Evolutionary conservation across 2,329 filamentous ascomycete genomes (phyloP), one percentile per base, ranked within the genome.

Genomic region (Fusarium guadeloupense): DNA sequence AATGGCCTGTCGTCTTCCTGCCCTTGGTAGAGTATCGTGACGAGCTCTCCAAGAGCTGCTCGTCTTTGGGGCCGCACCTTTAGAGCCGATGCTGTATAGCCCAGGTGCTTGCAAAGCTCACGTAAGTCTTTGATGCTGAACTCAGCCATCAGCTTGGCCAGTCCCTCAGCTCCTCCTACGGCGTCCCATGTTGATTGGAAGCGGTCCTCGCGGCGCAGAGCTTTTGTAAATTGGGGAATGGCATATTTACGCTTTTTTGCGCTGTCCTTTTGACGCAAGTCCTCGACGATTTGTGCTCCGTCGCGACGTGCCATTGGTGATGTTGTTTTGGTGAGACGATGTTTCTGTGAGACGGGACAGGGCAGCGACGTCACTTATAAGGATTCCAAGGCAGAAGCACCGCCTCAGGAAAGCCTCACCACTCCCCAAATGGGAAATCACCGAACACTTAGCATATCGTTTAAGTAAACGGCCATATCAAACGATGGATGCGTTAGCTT

Each of bases 71-170:
- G 14, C 10, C 58, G 64, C 13, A 42, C 61, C 6, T 64, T 60
- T 8, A 23, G 10, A 3, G 68, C 67, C 1, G 67, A 64, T 3
- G 67, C 45, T 3, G 68, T 71, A 4, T 46, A 28, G 8, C 68
- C 68, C 4, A 72, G 57, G 13, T 25, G 26, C 6, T 44, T 59
- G 25, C 67, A 72, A 4, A 69, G 16, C 6, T 20, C 3, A 5
- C 53, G 49, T 0, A 72, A 54, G 19, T 70, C 68, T 19, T 38
- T 37, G 14, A 71, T 54, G 47, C 69, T 71, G 38, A 71, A 67
- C n/a, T 66, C 55, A 19, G 57, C 50, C 68, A 71, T 70, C 20
- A 70, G 28, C 4, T 12, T 26, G 25, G 57, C 60, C 7, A 71
- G 46, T 2, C 68, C 69, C 17, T 43, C 4, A 5, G 69, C 69